These are phyloP conservation scores for Ogataea polymorpha DNA, from an alignment of 805 yeast species.

Conservation along the genomic window DNA sequence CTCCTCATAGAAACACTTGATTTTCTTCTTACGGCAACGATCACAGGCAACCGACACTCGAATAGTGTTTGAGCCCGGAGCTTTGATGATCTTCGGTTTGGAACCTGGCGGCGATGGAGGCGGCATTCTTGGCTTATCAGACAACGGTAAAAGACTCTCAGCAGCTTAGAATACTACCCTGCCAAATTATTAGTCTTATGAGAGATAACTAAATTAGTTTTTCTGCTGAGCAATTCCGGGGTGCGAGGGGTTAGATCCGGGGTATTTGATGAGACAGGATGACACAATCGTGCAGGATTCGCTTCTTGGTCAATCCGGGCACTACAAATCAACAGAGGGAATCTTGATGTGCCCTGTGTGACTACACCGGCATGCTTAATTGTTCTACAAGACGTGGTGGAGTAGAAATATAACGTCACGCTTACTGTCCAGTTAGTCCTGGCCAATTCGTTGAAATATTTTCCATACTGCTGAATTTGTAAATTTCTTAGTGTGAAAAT, in stretches of 20 bases:
- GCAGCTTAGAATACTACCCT: not conserved
- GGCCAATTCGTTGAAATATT: no score
- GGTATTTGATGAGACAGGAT: not conserved
- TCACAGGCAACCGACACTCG: conserved; percentile 92
- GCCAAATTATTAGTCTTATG: not conserved
- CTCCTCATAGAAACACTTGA: conserved; percentile 49
- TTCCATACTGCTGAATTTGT: no score
- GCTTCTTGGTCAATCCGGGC: no score
- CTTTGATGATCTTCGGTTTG: conserved; percentile 51
- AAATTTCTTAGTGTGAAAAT: conserved; percentile 1
- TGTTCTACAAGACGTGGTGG: no score
- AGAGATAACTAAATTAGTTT: not conserved
- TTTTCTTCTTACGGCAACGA: conserved; percentile 78
- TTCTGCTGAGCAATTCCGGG: conserved; percentile 9
- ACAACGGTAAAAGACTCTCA: not conserved
- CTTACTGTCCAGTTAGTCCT: no score
- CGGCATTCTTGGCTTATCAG: not conserved
- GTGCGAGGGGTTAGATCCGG: conserved; percentile 9
- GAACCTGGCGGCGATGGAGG: conserved; percentile 2
- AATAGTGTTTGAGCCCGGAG: conserved; percentile 63
- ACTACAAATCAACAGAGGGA: no score
- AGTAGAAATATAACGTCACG: no score
- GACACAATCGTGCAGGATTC: not conserved
- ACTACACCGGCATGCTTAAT: no score
- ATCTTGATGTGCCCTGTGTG: no score